Conservation (phyloP, 2,329 filamentous ascomycete genomes). For the Colletotrichum liriopes region DNA sequence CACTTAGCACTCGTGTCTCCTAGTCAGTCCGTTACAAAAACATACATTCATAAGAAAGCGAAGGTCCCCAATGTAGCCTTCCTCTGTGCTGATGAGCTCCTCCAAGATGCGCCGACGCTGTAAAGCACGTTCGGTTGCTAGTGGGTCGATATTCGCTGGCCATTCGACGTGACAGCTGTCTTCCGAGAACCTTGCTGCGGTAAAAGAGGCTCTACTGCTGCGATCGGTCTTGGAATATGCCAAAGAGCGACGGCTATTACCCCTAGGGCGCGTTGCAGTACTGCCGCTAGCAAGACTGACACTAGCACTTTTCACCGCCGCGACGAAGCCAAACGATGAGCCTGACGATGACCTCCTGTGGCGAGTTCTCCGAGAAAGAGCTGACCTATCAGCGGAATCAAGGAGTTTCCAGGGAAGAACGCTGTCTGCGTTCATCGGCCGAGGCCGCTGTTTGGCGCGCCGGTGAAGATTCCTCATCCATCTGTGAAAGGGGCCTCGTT, state of each 20-base stretch:
- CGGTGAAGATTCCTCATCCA: constrained; percentile 82
- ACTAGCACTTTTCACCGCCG: constrained; percentile 86
- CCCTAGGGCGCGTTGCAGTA: constrained; percentile 73
- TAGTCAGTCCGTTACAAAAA: constrained; percentile 10
- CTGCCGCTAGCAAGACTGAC: constrained; percentile 83
- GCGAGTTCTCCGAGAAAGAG: constrained; percentile 50
- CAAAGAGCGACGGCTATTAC: constrained; percentile 65
- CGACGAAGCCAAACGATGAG: constrained; percentile 85
- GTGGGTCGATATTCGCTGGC: constrained; percentile 72
- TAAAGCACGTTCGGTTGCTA: constrained; percentile 78
- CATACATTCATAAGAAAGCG: constrained; percentile 88
- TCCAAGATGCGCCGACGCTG: constrained; percentile 86
- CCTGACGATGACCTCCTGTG: constrained; percentile 76
- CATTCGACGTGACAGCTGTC: constrained; percentile 75
- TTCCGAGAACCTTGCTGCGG: constrained; percentile 74
- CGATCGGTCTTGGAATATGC: constrained; percentile 73
- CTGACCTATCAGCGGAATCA: constrained; percentile 46
- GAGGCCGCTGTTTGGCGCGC: constrained; percentile 63
- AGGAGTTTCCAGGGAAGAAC: constrained; percentile 55
- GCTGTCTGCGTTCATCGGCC: constrained; percentile 45
- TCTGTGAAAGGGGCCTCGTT: constrained; percentile 72
- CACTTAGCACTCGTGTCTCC: constrained; percentile 25
- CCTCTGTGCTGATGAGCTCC: constrained; percentile 89
- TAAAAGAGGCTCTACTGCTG: constrained; percentile 74
- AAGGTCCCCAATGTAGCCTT: constrained; percentile 89